Base-by-base conservation (phyloP, 2,329 filamentous ascomycete species). In the Alternaria rosae region DNA sequence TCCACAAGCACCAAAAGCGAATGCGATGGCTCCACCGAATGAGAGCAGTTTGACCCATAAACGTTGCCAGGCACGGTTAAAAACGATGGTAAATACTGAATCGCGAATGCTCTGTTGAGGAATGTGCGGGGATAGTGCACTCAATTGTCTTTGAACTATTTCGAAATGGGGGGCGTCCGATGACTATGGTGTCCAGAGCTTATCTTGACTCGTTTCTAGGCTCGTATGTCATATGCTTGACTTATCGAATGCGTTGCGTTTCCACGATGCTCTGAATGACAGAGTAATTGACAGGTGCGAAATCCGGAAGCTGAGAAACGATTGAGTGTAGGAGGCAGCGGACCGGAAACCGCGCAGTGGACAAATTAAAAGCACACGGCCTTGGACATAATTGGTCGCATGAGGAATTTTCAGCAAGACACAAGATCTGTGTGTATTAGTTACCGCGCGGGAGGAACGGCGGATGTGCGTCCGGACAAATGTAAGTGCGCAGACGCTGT, bases 381-480 rank as follows among this genome's bases (percentile, higher is more conserved):
- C 35, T 38, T 38, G 35, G 35, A 38, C 35, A n/a, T 38, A 10
- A 38, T 17, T 2, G 35, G 35, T 38, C n/a, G 35, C 15, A 38
- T 38, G 15, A 17, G 15, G 35, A 17, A 38, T 15, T 38, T 8
- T 38, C 35, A 38, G 35, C 10, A 38, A 38, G 35, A 38, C 35
- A 38, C 10, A 38, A 38, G 35, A 38, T n/a, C 17, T 38, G 35
- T 38, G 17, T 51, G 13, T 20, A 32, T 38, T 51, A 38, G 47
- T n/a, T 51, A 51, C 47, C 30, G 47, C 20, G 20, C 47, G 47
- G 47, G 20, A 51, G 47, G 47, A 38, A 51, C n/a, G 23, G 47
- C 30, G 47, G 47, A 51, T 35, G 30, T 38, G 47, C 35, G 30
- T 51, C 35, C 42, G 30, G 35, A 38, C 35, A 38, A 38, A n/a